Conservation (phyloP, 352 stramenopile genomes). For the Aphanomyces astaci region DNA sequence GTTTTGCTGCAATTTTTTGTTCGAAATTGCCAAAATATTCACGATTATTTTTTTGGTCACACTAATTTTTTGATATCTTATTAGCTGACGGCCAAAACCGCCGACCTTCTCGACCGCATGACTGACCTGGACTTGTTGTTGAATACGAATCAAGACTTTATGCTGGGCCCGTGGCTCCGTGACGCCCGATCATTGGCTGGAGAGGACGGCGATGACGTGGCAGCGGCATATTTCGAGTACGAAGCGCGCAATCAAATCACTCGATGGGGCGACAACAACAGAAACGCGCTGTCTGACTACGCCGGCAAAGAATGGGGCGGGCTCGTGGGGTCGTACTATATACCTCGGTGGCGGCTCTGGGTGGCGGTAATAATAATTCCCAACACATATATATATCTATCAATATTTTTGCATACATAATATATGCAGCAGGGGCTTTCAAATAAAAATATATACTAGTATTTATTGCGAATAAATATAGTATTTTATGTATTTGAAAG, state of each 20-base stretch:
- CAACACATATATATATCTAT: too few relatives aligned
- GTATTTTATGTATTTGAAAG: too few relatives aligned
- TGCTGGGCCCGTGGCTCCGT: slow-evolving; percentile 60
- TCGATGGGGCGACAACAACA: slow-evolving; percentile 70
- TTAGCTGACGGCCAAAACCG: slow-evolving; percentile 26
- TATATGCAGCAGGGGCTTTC: too few relatives aligned
- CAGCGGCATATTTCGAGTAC: slow-evolving; percentile 56
- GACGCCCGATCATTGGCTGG: slow-evolving; percentile 41
- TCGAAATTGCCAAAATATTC: too few relatives aligned
- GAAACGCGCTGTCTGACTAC: slow-evolving; percentile 63
- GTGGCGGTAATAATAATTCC: too few relatives aligned
- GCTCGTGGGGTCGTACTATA: slow-evolving; percentile 59
- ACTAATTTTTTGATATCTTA: neutral
- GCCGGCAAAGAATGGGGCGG: slow-evolving; percentile 67
- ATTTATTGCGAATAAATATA: too few relatives aligned
- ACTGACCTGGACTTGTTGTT: slow-evolving; percentile 50
- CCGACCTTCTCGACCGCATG: slow-evolving; percentile 44
- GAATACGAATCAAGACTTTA: slow-evolving; percentile 50
- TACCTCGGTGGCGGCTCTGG: slow-evolving; percentile 63
- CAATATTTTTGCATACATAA: too few relatives aligned
- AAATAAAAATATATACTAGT: too few relatives aligned
- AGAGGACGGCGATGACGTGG: slow-evolving; percentile 13
- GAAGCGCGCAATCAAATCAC: slow-evolving; percentile 73
- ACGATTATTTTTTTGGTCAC: too few relatives aligned
- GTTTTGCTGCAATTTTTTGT: too few relatives aligned